phyloP scores from a whole-genome alignment of 75 land plant species.

The Pinus tabuliformis region DNA sequence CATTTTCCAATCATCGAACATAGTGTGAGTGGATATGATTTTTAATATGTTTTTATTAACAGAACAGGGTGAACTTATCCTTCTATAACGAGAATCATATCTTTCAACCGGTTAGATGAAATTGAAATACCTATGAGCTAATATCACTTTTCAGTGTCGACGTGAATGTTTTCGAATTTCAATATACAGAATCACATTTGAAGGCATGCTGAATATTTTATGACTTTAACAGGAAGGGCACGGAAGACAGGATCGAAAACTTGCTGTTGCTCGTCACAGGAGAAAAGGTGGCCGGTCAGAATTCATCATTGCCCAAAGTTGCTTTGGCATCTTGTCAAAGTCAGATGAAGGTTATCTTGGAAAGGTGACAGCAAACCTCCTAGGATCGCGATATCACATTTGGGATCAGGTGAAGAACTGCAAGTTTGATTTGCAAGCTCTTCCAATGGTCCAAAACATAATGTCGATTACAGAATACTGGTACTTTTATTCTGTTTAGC shows the following conservation, averaged over 20 bases:
- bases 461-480: no score
- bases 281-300: conserved; percentile 59
- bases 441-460: not conserved
- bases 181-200: no score
- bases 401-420: conserved; percentile 72
- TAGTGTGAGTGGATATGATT: no score
- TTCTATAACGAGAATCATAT: no score
- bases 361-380: conserved; percentile 48
- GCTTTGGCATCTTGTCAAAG: conserved; percentile 30
- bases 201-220: not conserved
- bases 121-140: no score
- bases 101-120: no score
- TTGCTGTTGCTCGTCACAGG: conserved; percentile 68
- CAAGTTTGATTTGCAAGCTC: not conserved
- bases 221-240: conserved; percentile 62
- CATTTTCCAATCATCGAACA: no score
- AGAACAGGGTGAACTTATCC: no score
- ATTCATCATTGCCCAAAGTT: conserved; percentile 59
- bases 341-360: conserved; percentile 73
- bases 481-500: no score
- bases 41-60: no score
- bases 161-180: no score
- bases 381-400: conserved; percentile 71
- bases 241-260: conserved; percentile 69
- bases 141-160: no score